Percentiles rank a stretch among this genome's conserved stretches.
Evolutionary conservation across 1,139 yeast species (phyloP).

Genomic region (Kodamaea plutei): DNA sequence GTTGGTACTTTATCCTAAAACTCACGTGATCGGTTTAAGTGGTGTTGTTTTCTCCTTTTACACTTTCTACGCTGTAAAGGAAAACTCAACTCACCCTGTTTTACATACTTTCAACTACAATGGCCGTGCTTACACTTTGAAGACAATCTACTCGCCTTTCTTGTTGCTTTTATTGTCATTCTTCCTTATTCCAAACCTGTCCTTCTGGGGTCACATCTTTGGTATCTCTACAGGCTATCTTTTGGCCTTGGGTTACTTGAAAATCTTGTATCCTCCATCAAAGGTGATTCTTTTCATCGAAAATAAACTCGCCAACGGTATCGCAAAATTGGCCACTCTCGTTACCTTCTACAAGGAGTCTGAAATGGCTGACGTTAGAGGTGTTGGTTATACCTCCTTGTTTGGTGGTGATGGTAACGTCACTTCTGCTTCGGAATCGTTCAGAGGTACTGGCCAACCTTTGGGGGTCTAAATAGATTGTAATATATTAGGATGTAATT

Average conservation of each 20-base stretch:
- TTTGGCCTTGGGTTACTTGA: conserved; percentile 55
- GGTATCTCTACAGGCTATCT: conserved; percentile 41
- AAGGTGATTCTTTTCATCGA: conserved; percentile 66
- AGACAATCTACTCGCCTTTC: conserved; percentile 62
- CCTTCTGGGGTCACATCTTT: conserved; percentile 68
- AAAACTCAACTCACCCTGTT: conserved; percentile 49
- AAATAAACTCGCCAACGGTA: conserved; percentile 43
- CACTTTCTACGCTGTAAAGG: conserved; percentile 60
- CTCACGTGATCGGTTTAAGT: conserved; percentile 61
- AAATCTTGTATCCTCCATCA: conserved; percentile 61
- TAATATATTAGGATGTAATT: too few relatives aligned
- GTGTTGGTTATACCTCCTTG: conserved; percentile 34
- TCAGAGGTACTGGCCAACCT: background rate
- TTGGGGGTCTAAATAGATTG: conserved; percentile 1
- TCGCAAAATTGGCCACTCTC: conserved; percentile 49
- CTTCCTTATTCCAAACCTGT: conserved; percentile 53
- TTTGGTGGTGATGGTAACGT: conserved; percentile 11
- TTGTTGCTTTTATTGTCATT: conserved; percentile 47
- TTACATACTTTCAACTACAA: conserved; percentile 22
- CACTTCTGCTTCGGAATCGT: background rate
- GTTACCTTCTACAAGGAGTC: conserved; percentile 56
- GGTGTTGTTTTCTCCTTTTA: conserved; percentile 75
- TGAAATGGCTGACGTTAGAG: conserved; percentile 45
- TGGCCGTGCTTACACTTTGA: conserved; percentile 39
- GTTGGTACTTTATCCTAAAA: conserved; percentile 47